Conservation (phyloP, 257 asterid species). For the Solanum pinnatisectum region DNA sequence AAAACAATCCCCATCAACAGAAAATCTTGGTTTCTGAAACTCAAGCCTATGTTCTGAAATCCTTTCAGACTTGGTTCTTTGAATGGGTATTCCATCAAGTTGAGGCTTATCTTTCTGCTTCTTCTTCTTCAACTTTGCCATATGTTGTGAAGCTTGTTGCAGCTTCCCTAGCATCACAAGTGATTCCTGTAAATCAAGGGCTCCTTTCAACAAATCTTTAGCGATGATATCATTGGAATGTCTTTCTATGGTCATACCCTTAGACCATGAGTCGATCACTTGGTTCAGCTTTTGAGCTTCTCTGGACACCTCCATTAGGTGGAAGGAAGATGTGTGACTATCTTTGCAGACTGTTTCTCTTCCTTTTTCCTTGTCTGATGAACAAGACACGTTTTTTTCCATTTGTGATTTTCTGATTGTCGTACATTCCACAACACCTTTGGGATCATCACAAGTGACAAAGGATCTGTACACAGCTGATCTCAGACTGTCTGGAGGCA, state of each 20-base stretch:
- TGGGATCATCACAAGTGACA: constrained; percentile 62
- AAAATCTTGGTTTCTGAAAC: constrained; percentile 30
- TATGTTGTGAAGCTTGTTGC: constrained; percentile 45
- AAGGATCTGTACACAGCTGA: constrained; percentile 61
- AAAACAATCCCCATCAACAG: constrained; percentile 46
- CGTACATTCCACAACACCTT: constrained; percentile 54
- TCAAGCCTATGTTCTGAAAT: constrained; percentile 17
- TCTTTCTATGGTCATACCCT: constrained; percentile 16
- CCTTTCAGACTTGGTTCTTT: constrained; percentile 22
- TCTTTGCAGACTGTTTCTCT: constrained; percentile 11
- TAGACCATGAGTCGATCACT: constrained; percentile 33
- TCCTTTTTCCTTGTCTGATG: constrained; percentile 9
- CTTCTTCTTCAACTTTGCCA: constrained; percentile 29
- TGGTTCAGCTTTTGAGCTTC: constrained; percentile 44
- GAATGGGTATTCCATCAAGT: constrained; percentile 6
- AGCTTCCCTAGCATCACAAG: constrained; percentile 46
- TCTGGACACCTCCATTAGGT: constrained; percentile 54
- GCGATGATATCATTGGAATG: constrained; percentile 38
- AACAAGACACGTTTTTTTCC: neutral
- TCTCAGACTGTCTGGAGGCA: constrained; percentile 59
- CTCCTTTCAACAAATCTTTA: constrained; percentile 50
- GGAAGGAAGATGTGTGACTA: constrained; percentile 31
- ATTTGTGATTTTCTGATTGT: constrained; percentile 22
- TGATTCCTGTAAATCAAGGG: constrained; percentile 62
- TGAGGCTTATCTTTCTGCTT: constrained; percentile 21